Base-by-base conservation (phyloP, 495 filamentous ascomycete genomes). In the Choiromyces venosus region DNA sequence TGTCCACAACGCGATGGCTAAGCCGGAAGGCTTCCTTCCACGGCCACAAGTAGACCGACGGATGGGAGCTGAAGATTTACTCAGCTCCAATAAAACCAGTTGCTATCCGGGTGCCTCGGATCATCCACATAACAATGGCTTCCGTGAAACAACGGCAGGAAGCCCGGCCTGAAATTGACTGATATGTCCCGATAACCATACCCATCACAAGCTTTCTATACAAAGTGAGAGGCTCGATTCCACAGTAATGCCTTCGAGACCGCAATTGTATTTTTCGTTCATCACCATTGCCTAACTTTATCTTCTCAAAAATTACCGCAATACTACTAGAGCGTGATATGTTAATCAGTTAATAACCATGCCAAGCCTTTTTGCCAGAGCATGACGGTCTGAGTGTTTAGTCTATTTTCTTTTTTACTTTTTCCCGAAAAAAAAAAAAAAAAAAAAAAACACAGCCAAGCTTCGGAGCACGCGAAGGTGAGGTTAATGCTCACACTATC, bases 121-220 rank as follows among this genome's bases (percentile, higher is more conserved):
- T 61, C 52, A 61, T 33, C 46, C 52, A 61, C 52, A 61, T 29
- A 14, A 61, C 52, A n/a, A 61, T 61, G 52, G 52, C 52, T 61
- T 18, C 52, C 52, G 10, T 61, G 7, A 61, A 61, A 61, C 9
- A 29, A 14, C 52, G 52, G 52, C 3, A 16, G 52, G 52, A 61
- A 61, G 52, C 52, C 52, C 52, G 52, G 52, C 52, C 7, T 33
- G 25, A 29, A 61, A 16, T n/a, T 25, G 25, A 61, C 25, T n/a
- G 52, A 61, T 61, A 29, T 61, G 2, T 33, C 52, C 25, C 52
- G 52, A 61, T 61, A 16, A 29, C 14, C 25, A n/a, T 56, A 29
- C 9, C 10, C 2, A 33, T 16, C 25, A 29, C 52, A 33, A 10
- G 25, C 4, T 61, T 61, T 29, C 10, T 16, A 61, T 16, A 61